These are phyloP conservation scores for Calonectria naviculata DNA, from an alignment of 2,329 filamentous ascomycete species.

Conservation along the genomic window DNA sequence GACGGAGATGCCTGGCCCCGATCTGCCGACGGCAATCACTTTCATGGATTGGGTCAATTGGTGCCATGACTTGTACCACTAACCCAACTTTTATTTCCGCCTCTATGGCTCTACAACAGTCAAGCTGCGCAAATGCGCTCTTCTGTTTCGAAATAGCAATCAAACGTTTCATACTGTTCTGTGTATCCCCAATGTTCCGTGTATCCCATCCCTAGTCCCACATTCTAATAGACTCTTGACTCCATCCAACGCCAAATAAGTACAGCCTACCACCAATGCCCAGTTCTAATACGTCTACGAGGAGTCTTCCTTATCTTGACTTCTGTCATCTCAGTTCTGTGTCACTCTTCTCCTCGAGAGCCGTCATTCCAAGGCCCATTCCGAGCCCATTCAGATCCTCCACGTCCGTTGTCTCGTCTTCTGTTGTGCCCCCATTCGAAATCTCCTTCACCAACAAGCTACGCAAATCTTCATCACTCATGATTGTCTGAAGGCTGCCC, in stretches of 20 bases:
- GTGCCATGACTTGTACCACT: no score
- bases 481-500: constrained; percentile 68
- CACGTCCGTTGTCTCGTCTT: constrained; percentile 48
- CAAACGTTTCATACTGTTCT: not conserved
- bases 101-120: not conserved
- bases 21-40: not conserved
- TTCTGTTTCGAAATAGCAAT: not conserved
- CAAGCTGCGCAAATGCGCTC: not conserved
- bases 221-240: not conserved
- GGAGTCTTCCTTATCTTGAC: not conserved
- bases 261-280: not conserved
- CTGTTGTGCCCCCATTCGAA: constrained; percentile 45
- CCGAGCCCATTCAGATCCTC: constrained; percentile 41
- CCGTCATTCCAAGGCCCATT: constrained; percentile 41
- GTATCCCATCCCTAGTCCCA: not conserved
- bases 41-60: not conserved
- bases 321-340: not conserved
- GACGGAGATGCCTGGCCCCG: not conserved
- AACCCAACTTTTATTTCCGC: not conserved
- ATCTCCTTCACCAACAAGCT: constrained; percentile 56
- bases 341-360: constrained; percentile 34
- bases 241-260: constrained; percentile 14
- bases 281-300: not conserved
- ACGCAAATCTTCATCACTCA: constrained; percentile 70
- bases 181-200: not conserved